Evolutionary conservation across 352 stramenopile genomes (phyloP).

Genomic region (Globisporangium orthogonon): DNA sequence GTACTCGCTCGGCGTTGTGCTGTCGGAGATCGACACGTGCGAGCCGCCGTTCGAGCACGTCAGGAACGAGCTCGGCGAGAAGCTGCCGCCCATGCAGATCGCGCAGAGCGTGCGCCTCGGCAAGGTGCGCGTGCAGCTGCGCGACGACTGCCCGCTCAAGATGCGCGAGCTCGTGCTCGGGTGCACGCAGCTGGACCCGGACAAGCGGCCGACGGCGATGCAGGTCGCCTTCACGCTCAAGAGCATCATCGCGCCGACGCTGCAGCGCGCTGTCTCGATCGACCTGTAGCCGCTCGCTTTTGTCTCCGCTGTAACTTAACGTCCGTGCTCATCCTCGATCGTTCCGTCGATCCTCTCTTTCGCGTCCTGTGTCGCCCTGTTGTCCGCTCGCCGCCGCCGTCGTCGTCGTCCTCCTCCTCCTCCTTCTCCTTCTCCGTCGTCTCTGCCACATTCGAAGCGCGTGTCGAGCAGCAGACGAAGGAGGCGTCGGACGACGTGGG

Average conservation of each 20-base stretch:
- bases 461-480: too few relatives aligned
- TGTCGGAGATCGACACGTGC: constrained; percentile 75
- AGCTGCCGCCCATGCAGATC: constrained; percentile 64
- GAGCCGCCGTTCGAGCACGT: constrained; percentile 48
- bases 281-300: constrained; percentile 5
- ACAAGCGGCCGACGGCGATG: constrained; percentile 56
- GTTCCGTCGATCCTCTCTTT: too few relatives aligned
- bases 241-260: constrained; percentile 54
- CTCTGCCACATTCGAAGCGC: too few relatives aligned
- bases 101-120: constrained; percentile 52
- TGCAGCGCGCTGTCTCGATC: constrained; percentile 19
- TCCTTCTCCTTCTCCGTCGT: too few relatives aligned
- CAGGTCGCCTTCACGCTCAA: constrained; percentile 69
- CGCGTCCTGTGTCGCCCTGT: too few relatives aligned
- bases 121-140: constrained; percentile 43
- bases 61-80: constrained; percentile 35
- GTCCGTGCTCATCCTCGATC: too few relatives aligned
- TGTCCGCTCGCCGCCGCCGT: too few relatives aligned
- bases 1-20: constrained; percentile 82
- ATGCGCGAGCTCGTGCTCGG: constrained; percentile 42
- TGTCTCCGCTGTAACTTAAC: constrained; percentile 2
- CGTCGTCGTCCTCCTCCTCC: too few relatives aligned
- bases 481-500: too few relatives aligned
- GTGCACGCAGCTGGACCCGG: constrained; percentile 63
- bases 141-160: constrained; percentile 49